Conservation (phyloP, 495 filamentous ascomycete genomes). For the Xylona heveae region DNA sequence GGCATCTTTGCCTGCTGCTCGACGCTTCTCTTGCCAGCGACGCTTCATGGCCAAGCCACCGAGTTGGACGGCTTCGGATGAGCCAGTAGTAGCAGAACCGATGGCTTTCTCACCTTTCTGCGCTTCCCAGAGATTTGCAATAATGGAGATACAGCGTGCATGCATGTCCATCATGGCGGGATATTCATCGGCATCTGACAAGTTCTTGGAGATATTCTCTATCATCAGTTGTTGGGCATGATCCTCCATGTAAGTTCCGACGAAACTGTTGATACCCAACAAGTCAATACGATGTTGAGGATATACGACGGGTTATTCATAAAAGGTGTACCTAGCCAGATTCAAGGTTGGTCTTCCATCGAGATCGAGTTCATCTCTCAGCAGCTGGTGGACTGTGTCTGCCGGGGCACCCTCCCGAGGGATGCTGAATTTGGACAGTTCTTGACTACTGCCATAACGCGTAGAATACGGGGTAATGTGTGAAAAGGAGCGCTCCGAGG, state of each 20-base stretch:
- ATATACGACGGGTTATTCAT: neutral
- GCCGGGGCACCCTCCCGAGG: conserved; percentile 38
- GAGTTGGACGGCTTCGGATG: conserved; percentile 52
- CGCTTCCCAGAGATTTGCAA: conserved; percentile 47
- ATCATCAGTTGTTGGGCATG: conserved; percentile 41
- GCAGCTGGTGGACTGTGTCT: conserved; percentile 42
- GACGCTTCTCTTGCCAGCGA: conserved; percentile 47
- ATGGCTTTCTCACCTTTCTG: conserved; percentile 44
- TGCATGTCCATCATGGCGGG: conserved; percentile 56
- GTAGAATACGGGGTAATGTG: conserved; percentile 42
- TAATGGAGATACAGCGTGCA: conserved; percentile 47
- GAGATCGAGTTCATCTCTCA: conserved; percentile 54
- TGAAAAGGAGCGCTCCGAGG: conserved; percentile 19
- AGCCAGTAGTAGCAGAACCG: conserved; percentile 53
- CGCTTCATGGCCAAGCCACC: conserved; percentile 64
- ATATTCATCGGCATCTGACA: conserved; percentile 52
- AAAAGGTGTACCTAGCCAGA: conserved; percentile 38
- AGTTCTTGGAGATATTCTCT: conserved; percentile 49
- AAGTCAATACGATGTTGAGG: no score
- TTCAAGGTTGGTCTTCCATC: conserved; percentile 56
- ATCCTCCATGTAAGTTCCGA: conserved; percentile 50
- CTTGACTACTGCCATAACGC: conserved; percentile 34
- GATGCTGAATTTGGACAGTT: conserved; percentile 48
- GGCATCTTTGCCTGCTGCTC: conserved; percentile 35
- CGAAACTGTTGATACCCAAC: conserved; percentile 27